These are phyloP conservation scores for Xylaria grammica DNA, from an alignment of 495 filamentous ascomycete genomes.

Conservation along the genomic window DNA sequence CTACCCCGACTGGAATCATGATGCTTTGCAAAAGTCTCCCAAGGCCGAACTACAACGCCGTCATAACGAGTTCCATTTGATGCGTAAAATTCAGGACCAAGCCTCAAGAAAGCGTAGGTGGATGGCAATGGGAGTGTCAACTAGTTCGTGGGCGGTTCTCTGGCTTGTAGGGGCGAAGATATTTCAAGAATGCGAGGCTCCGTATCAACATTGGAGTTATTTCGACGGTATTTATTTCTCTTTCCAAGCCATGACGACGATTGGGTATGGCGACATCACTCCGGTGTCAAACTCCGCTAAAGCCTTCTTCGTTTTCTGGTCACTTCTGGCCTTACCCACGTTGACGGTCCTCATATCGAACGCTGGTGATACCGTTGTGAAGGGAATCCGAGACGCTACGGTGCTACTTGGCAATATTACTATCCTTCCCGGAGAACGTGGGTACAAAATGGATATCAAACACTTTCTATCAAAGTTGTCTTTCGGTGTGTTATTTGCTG, in stretches of 20 bases:
- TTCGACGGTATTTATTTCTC: conserved; percentile 81
- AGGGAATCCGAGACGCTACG: conserved; percentile 69
- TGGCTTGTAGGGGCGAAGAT: conserved; percentile 82
- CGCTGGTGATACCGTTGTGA: conserved; percentile 80
- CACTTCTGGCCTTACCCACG: conserved; percentile 78
- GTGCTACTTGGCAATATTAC: conserved; percentile 74
- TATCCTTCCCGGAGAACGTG: conserved; percentile 72
- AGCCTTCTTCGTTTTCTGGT: conserved; percentile 90
- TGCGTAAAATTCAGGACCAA: conserved; percentile 77
- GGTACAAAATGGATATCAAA: conserved; percentile 49
- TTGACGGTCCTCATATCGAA: conserved; percentile 85
- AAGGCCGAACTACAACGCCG: conserved; percentile 63
- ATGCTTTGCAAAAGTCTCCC: conserved; percentile 3
- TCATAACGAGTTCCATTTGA: conserved; percentile 78
- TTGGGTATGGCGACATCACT: conserved; percentile 82
- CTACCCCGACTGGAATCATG: conserved; percentile 14
- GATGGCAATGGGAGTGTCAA: conserved; percentile 68
- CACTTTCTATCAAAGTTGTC: conserved; percentile 41
- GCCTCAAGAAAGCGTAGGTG: conserved; percentile 69
- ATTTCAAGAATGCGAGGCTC: conserved; percentile 58
- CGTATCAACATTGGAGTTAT: conserved; percentile 71
- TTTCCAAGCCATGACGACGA: conserved; percentile 78
- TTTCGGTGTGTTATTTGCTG: conserved; percentile 41
- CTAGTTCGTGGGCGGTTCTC: conserved; percentile 67
- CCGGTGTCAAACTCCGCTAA: conserved; percentile 74